Percentiles rank a stretch among this genome's conserved stretches.
Evolutionary conservation across 2,329 filamentous ascomycete genomes (phyloP).

Genomic region (Lecanoromycetidae sp.): DNA sequence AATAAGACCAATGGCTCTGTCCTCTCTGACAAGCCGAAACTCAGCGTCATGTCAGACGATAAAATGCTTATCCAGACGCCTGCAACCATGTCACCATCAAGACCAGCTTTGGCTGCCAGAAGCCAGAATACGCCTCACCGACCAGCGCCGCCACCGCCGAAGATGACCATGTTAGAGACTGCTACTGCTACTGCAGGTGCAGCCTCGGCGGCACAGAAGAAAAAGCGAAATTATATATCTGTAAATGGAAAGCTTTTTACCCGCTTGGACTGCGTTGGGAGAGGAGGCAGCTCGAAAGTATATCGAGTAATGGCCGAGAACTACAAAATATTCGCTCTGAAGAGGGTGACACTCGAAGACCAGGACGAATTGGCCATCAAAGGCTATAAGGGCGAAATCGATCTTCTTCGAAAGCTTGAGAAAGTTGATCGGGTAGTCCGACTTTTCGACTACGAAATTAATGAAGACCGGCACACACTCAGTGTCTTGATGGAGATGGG

Average conservation of each 20-base stretch:
- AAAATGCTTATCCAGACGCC: slow-evolving; percentile 36
- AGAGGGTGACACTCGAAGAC: slow-evolving; percentile 81
- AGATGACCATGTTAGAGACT: slow-evolving; percentile 92
- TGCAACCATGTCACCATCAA: slow-evolving; percentile 30
- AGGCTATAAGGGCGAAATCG: slow-evolving; percentile 92
- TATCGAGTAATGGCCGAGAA: slow-evolving; percentile 97
- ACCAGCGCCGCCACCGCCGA: slow-evolving; percentile 72
- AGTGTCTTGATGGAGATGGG: slow-evolving; percentile 95
- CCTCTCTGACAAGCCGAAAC: slow-evolving; percentile 46
- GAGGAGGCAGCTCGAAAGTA: slow-evolving; percentile 86
- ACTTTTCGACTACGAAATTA: slow-evolving; percentile 85
- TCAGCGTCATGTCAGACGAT: slow-evolving; percentile 38
- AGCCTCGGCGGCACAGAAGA: slow-evolving; percentile 60
- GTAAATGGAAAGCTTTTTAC: slow-evolving; percentile 90
- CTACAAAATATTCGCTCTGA: slow-evolving; percentile 86
- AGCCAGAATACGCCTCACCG: slow-evolving; percentile 64
- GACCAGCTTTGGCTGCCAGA: slow-evolving; percentile 39
- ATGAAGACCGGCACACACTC: slow-evolving; percentile 78
- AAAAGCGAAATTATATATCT: slow-evolving; percentile 69
- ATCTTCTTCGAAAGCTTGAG: slow-evolving; percentile 68
- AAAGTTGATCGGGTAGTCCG: slow-evolving; percentile 84
- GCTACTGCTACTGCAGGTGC: slow-evolving; percentile 76
- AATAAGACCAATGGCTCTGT: slow-evolving; percentile 45
- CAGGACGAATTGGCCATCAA: slow-evolving; percentile 72
- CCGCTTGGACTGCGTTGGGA: slow-evolving; percentile 76